phyloP scores from a whole-genome alignment of 2,329 filamentous ascomycete genomes.

The Monosporascus ibericus region DNA sequence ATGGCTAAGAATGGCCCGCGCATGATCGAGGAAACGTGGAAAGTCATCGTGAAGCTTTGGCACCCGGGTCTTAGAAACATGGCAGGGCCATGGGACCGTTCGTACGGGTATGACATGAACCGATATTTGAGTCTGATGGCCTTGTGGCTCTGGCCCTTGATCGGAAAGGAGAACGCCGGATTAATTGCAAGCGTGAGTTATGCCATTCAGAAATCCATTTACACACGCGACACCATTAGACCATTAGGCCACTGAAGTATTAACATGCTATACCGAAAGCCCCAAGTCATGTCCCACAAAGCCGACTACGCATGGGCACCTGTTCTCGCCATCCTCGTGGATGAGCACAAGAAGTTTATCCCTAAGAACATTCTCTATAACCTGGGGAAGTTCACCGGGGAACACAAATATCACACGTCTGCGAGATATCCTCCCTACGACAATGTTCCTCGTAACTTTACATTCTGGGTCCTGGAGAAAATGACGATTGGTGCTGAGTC shows the following conservation, averaged over 20 bases:
- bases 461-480: slow-evolving; percentile 49
- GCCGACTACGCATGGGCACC: slow-evolving; percentile 54
- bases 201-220: slow-evolving; percentile 1
- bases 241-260: background rate
- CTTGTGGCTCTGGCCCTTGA: slow-evolving; percentile 51
- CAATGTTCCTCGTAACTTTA: slow-evolving; percentile 49
- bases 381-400: slow-evolving; percentile 42
- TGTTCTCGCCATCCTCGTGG: slow-evolving; percentile 47
- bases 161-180: slow-evolving; percentile 40
- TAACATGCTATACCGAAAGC: slow-evolving; percentile 19
- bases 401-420: slow-evolving; percentile 45
- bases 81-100: slow-evolving; percentile 58
- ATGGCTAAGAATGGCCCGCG: slow-evolving; percentile 45
- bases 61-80: slow-evolving; percentile 54
- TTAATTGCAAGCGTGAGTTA: slow-evolving; percentile 25
- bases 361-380: slow-evolving; percentile 31
- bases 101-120: slow-evolving; percentile 60
- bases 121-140: slow-evolving; percentile 53
- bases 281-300: slow-evolving; percentile 50
- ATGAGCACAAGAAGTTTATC: slow-evolving; percentile 42
- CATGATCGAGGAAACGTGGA: slow-evolving; percentile 50
- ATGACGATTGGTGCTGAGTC: slow-evolving; percentile 56
- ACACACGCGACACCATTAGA: no score
- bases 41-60: slow-evolving; percentile 45
- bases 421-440: slow-evolving; percentile 56